A percentile compares a stretch with the other conserved stretches of the same genome.
These are phyloP conservation scores for Cardiospermum halicacabum DNA, from an alignment of 345 rosid genomes.

Conservation along the genomic window DNA sequence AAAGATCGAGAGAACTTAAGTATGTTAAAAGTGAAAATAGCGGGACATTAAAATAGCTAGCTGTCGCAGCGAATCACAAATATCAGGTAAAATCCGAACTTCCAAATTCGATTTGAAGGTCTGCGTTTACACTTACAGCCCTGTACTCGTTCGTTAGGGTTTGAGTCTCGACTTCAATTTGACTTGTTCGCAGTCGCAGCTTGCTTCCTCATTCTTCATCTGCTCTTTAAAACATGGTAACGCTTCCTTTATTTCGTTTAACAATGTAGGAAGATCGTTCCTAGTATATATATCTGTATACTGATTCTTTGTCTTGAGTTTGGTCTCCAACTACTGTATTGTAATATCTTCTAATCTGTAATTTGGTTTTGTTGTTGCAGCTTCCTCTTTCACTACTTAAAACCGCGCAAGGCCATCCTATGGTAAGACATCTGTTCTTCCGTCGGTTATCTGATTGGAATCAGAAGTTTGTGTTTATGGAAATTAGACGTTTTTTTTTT, in stretches of 20 bases:
- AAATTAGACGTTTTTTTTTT: background rate
- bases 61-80: too few species aligned
- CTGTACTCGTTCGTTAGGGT: conserved; percentile 6
- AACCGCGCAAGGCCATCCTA: conserved; percentile 86
- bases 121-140: background rate
- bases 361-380: conserved; percentile 25
- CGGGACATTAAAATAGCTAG: background rate
- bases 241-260: background rate
- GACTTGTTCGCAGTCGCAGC: conserved; percentile 10
- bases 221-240: conserved; percentile 9
- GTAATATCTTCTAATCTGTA: background rate
- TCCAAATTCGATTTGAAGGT: background rate
- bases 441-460: background rate
- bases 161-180: background rate
- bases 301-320: background rate
- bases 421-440: conserved; percentile 36
- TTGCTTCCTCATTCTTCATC: background rate
- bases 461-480: background rate
- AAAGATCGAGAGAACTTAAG: background rate
- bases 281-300: background rate
- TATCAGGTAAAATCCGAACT: background rate
- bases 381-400: conserved; percentile 77
- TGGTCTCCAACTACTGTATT: too few species aligned
- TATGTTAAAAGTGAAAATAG: background rate
- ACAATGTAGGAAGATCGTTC: background rate